Base-by-base conservation (phyloP, 75 land plant species). In the Picea sitchensis region DNA sequence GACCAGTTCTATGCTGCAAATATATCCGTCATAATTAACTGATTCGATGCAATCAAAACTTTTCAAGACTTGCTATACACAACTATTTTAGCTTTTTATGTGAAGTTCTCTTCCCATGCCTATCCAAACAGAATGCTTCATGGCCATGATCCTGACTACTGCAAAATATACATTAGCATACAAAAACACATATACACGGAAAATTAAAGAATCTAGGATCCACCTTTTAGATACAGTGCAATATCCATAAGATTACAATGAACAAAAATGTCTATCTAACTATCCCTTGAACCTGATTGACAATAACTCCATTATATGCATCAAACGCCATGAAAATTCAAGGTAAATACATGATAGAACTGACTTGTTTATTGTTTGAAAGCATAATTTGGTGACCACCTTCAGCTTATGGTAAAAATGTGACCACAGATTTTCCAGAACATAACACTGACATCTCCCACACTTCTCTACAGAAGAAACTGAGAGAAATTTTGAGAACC, bases 371-470 rank as follows among this genome's bases (percentile, higher is more conserved):
- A 71, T 71, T 21, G 44, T 44, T 44, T 44, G 44, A 67, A 71
- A 41, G 44, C 41, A 44, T 44, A 44, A 44, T 71, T 71, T 41
- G 21, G 51, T 71, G 51, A 51, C 51, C 51, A 47, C 12, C 56
- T 51, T 47, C 71, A 71, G 9, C 54, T 47, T 71, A 71, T 71
- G 74, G 51, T 71, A 41, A 71, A 41, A 67, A 67, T 67, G 20
- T 67, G 20, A 67, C 34, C 71, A 67, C 44, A 5, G 7, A 32
- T 67, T 67, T 67, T 36, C 71, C 71, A 41, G 74, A 71, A 41
- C 74, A 69, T 20, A 36, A 71, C 51, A 71, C 44, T 44, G 23
- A 71, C 54, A 0, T 44, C 23, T n/a, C n/a, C 36, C 20, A 71
- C 20, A 9, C 23, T 71, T 71, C 74, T 71, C 56, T 71, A 44